Conservation (phyloP, 2,329 filamentous ascomycete species). For the Penicillium sp. region DNA sequence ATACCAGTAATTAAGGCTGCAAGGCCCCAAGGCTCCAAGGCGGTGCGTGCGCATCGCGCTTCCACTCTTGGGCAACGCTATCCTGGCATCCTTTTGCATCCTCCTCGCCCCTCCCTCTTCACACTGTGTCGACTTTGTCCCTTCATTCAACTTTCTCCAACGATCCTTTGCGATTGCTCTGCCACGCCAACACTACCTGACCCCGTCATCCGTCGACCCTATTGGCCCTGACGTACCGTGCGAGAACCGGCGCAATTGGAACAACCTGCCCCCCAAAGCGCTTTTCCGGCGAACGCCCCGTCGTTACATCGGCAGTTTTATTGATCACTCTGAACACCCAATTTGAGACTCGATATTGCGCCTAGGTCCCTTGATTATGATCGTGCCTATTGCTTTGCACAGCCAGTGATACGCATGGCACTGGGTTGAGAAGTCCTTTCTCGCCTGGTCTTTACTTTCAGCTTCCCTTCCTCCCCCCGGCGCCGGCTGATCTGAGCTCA, state of each 20-base stretch:
- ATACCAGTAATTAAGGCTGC: not conserved
- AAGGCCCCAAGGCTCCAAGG: slow-evolving; percentile 6
- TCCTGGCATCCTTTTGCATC: not conserved
- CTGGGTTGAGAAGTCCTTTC: slow-evolving; percentile 19
- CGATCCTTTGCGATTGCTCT: no score
- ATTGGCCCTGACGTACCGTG: not conserved
- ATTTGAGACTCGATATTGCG: slow-evolving; percentile 6
- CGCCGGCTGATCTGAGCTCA: slow-evolving; percentile 17
- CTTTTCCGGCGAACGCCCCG: no score
- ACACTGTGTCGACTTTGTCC: no score
- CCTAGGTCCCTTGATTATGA: slow-evolving; percentile 24
- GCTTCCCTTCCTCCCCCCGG: slow-evolving; percentile 29
- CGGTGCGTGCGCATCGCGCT: slow-evolving; percentile 11
- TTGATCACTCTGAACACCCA: not conserved
- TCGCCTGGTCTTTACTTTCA: slow-evolving; percentile 16
- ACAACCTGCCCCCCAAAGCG: not conserved
- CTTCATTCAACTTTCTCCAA: no score
- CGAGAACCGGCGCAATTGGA: slow-evolving; percentile 4
- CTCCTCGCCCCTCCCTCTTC: not conserved
- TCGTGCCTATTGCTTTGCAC: slow-evolving; percentile 16
- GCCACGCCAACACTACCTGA: no score
- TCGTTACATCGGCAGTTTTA: no score
- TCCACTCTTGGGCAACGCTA: slow-evolving; percentile 1
- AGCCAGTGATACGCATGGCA: slow-evolving; percentile 31
- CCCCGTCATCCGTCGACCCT: no score